Percentiles rank a stretch among this genome's conserved stretches.
These are phyloP conservation scores for Omphalotus olearius DNA, from an alignment of 1,284 basidiomycete species.

Conservation along the genomic window DNA sequence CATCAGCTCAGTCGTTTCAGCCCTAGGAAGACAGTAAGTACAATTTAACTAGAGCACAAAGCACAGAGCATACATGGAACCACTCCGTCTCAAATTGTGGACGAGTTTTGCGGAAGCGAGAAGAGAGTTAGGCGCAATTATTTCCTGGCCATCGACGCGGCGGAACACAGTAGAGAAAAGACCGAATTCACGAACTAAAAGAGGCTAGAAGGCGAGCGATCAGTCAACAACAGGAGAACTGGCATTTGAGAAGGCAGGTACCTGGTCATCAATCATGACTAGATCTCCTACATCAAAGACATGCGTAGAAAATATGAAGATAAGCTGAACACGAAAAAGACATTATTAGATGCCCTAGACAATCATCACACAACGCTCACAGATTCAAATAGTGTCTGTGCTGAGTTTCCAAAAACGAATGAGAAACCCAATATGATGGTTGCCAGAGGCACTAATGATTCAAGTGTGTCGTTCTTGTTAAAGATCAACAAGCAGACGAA, in stretches of 20 bases:
- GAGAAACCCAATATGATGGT: constrained; percentile 79
- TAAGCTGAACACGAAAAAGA: constrained; percentile 38
- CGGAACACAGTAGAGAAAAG: constrained; percentile 80
- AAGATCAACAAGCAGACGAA: constrained; percentile 81
- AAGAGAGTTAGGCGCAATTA: constrained; percentile 79
- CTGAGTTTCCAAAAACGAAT: constrained; percentile 81
- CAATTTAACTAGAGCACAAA: neutral
- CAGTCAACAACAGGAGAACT: neutral
- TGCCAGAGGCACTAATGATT: constrained; percentile 79
- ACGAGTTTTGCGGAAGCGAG: constrained; percentile 72
- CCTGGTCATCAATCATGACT: constrained; percentile 74
- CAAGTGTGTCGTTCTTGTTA: constrained; percentile 62
- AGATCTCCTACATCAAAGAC: constrained; percentile 78
- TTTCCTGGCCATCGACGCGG: constrained; percentile 75
- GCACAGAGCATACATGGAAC: constrained; percentile 53
- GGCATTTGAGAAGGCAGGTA: constrained; percentile 17
- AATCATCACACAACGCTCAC: constrained; percentile 31
- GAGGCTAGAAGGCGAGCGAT: constrained; percentile 29
- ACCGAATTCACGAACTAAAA: constrained; percentile 76
- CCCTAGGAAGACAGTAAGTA: constrained; percentile 41
- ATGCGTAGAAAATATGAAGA: constrained; percentile 83
- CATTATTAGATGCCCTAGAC: neutral
- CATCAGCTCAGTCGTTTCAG: constrained; percentile 69
- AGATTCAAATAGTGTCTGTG: constrained; percentile 78
- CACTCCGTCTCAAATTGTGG: constrained; percentile 73